These are phyloP conservation scores for Paecilomyces variotii DNA, from an alignment of 2,329 filamentous ascomycete genomes.

Conservation along the genomic window DNA sequence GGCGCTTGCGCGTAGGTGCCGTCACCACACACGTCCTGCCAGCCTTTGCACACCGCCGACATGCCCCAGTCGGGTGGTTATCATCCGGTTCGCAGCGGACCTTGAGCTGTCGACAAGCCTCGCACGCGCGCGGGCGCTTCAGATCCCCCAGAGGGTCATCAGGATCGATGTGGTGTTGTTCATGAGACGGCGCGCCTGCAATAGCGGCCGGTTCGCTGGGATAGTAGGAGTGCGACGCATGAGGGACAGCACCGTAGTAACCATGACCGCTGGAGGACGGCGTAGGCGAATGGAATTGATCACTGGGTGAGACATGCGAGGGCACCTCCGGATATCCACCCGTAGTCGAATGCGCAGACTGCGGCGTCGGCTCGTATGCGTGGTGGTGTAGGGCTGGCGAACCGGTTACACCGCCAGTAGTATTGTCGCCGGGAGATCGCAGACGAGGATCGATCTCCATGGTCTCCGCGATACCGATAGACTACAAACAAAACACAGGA, in stretches of 20 bases:
- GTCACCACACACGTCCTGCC: conserved; percentile 71
- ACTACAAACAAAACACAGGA: background rate
- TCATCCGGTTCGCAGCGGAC: conserved; percentile 78
- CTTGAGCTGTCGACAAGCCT: conserved; percentile 67
- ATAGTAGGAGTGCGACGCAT: conserved; percentile 5
- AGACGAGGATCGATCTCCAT: conserved; percentile 30
- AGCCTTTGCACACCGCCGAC: conserved; percentile 71
- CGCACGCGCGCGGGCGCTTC: conserved; percentile 65
- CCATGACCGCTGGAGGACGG: conserved; percentile 7
- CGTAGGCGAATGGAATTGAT: conserved; percentile 8
- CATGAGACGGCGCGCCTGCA: conserved; percentile 2
- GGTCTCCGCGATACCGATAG: conserved; percentile 1
- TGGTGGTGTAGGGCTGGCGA: background rate
- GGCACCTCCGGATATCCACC: conserved; percentile 21
- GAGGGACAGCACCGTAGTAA: conserved; percentile 4
- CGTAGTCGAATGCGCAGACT: conserved; percentile 5
- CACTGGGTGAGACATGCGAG: conserved; percentile 10
- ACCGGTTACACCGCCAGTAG: background rate
- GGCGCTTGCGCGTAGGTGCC: conserved; percentile 65
- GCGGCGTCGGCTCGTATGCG: conserved; percentile 1
- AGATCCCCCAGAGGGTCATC: conserved; percentile 38
- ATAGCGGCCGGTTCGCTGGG: conserved; percentile 3
- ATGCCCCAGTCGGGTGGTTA: conserved; percentile 54
- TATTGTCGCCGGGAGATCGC: conserved; percentile 11
- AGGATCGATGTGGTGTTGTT: conserved; percentile 6